Percentiles rank a stretch among this genome's conserved stretches.
Evolutionary conservation across 306 rosid species (phyloP).

Genomic region (Luffa aegyptiaca): DNA sequence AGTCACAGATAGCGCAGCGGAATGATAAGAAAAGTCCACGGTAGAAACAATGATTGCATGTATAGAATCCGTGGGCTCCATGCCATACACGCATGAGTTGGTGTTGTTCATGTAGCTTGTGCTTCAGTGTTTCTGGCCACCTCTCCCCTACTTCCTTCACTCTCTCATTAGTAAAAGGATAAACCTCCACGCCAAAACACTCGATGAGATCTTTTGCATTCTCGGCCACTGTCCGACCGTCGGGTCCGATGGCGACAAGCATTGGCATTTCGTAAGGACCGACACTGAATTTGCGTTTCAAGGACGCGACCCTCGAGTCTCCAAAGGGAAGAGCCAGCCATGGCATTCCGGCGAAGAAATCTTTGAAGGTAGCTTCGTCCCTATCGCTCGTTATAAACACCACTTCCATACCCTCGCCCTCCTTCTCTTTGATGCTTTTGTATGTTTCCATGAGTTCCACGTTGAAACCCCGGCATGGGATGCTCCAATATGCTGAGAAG

Average conservation of each 20-base stretch:
- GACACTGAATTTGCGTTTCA: slow-evolving; percentile 21
- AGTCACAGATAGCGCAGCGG: slow-evolving; percentile 25
- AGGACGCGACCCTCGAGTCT: slow-evolving; percentile 20
- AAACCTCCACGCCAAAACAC: slow-evolving; percentile 26
- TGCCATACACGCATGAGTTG: slow-evolving; percentile 6
- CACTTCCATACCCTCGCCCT: slow-evolving; percentile 15
- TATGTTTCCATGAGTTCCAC: slow-evolving; percentile 25
- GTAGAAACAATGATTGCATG: slow-evolving; percentile 18
- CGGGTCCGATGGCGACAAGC: slow-evolving; percentile 22
- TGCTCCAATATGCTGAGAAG: slow-evolving; percentile 37
- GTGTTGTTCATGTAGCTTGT: slow-evolving; percentile 23
- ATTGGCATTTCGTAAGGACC: slow-evolving; percentile 20
- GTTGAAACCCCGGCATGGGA: slow-evolving; percentile 27
- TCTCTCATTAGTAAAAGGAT: slow-evolving; percentile 17
- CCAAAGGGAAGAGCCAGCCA: slow-evolving; percentile 37
- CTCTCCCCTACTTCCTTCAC: slow-evolving; percentile 24
- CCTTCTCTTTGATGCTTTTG: slow-evolving; percentile 21
- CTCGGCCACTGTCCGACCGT: slow-evolving; percentile 19
- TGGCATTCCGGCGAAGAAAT: slow-evolving; percentile 28
- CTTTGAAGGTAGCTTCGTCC: slow-evolving; percentile 20
- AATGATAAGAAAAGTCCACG: slow-evolving; percentile 22
- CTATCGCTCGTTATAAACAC: slow-evolving; percentile 30
- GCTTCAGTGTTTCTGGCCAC: slow-evolving; percentile 35
- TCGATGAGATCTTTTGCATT: slow-evolving; percentile 19
- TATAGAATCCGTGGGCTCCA: not conserved